Percentiles rank a stretch among this genome's conserved stretches.
Evolutionary conservation across 225 moss, liverwort and hornwort species (phyloP).

Genomic region (Takakia lepidozioides): DNA sequence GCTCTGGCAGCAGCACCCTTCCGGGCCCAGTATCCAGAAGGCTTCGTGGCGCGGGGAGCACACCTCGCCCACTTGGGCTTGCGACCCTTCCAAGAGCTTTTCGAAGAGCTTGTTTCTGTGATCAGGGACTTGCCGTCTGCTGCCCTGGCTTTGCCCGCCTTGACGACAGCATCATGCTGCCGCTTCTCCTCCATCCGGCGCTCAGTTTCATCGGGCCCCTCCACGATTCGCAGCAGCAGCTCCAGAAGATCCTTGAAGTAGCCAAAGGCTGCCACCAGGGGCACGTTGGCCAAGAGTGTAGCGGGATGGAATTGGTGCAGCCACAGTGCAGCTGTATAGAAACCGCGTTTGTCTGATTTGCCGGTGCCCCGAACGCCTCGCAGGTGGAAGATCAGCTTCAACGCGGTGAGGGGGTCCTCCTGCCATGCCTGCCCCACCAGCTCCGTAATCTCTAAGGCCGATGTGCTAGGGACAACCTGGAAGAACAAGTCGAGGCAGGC

Average conservation of each 20-base stretch:
- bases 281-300: conserved; percentile 50
- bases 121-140: not conserved
- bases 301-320: conserved; percentile 48
- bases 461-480: conserved; percentile 53
- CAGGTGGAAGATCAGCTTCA: conserved; percentile 72
- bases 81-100: not conserved
- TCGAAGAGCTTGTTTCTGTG: not conserved
- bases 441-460: conserved; percentile 1
- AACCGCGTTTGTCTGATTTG: conserved; percentile 62
- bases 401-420: conserved; percentile 48
- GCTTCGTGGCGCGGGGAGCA: not conserved
- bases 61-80: not conserved
- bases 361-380: conserved; percentile 78
- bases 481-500: conserved; percentile 78
- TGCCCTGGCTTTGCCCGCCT: conserved; percentile 1
- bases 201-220: conserved; percentile 42
- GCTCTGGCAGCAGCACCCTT: conserved; percentile 61
- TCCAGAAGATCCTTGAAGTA: conserved; percentile 81
- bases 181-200: conserved; percentile 33
- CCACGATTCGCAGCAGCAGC: conserved; percentile 54
- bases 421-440: conserved; percentile 59
- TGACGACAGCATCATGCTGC: conserved; percentile 25
- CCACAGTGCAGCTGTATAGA: conserved; percentile 66
- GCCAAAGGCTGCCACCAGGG: conserved; percentile 53
- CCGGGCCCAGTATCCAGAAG: conserved; percentile 61